Conservation (phyloP, 108 stramenopile species). For the Discostella stelligeroides region DNA sequence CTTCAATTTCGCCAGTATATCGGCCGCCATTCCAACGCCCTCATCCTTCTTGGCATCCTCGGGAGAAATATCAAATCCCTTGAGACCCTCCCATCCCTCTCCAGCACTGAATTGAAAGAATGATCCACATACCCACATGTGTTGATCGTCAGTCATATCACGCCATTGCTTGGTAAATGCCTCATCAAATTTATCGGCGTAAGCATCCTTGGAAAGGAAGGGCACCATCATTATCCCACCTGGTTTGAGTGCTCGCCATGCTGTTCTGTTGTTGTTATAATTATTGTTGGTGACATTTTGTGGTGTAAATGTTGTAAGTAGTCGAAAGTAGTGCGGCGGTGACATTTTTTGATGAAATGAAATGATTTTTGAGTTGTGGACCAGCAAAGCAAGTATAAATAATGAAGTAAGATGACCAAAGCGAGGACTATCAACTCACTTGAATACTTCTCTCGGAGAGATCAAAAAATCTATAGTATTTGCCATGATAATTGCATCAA, state of each 20-base stretch:
- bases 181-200: constrained; percentile 66
- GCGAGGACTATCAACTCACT: constrained; percentile 33
- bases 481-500: constrained; percentile 86
- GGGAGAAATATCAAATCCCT: constrained; percentile 87
- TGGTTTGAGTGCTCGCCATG: constrained; percentile 81
- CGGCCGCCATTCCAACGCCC: constrained; percentile 9
- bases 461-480: constrained; percentile 87
- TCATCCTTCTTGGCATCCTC: constrained; percentile 66
- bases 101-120: constrained; percentile 92
- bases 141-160: constrained; percentile 93
- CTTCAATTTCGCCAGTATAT: constrained; percentile 37
- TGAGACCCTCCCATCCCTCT: constrained; percentile 82
- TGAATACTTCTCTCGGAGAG: constrained; percentile 84
- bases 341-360: too few species aligned
- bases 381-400: too few species aligned
- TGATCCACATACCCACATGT: constrained; percentile 95
- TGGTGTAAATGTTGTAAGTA: too few species aligned
- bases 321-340: too few species aligned
- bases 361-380: too few species aligned
- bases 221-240: constrained; percentile 85
- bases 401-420: too few species aligned
- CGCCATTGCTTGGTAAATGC: constrained; percentile 91
- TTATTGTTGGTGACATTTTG: not conserved
- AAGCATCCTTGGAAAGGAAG: constrained; percentile 76
- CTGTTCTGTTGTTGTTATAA: constrained; percentile 34